phyloP scores from a whole-genome alignment of 2,329 filamentous ascomycete species.

The Colletotrichum sidae region DNA sequence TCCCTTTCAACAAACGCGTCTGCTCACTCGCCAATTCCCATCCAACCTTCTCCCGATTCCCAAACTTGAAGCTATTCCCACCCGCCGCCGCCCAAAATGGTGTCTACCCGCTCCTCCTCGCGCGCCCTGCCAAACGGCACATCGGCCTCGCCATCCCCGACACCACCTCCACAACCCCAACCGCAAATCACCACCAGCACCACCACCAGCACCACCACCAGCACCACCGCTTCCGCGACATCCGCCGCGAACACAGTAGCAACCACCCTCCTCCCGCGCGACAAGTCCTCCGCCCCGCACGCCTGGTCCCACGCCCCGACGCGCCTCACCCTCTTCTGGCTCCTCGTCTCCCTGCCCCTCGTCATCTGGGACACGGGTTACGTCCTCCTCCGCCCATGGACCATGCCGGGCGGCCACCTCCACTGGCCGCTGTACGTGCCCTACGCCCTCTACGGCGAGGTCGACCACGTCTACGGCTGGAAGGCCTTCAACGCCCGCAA shows the following conservation, averaged over 20 bases:
- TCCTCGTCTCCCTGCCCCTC: slow-evolving; percentile 79
- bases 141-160: slow-evolving; percentile 32
- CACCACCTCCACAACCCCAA: slow-evolving; percentile 37
- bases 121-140: slow-evolving; percentile 41
- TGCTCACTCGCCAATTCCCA: not conserved
- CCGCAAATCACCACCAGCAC: slow-evolving; percentile 28
- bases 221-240: slow-evolving; percentile 31
- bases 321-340: slow-evolving; percentile 71
- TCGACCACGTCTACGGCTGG: slow-evolving; percentile 87
- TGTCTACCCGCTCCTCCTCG: slow-evolving; percentile 51
- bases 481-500: slow-evolving; percentile 74
- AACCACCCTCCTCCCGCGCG: not conserved
- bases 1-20: too few species aligned
- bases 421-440: slow-evolving; percentile 81
- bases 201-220: not conserved
- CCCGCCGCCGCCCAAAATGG: slow-evolving; percentile 44
- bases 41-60: not conserved
- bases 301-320: slow-evolving; percentile 57
- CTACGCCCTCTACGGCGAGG: slow-evolving; percentile 82
- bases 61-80: not conserved
- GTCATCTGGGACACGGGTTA: slow-evolving; percentile 87
- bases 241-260: slow-evolving; percentile 5
- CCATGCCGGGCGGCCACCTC: slow-evolving; percentile 80
- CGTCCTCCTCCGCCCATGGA: slow-evolving; percentile 82
- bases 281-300: slow-evolving; percentile 5